Conservation (phyloP, 2,329 filamentous ascomycete genomes). For the Aspergillus melleus region DNA sequence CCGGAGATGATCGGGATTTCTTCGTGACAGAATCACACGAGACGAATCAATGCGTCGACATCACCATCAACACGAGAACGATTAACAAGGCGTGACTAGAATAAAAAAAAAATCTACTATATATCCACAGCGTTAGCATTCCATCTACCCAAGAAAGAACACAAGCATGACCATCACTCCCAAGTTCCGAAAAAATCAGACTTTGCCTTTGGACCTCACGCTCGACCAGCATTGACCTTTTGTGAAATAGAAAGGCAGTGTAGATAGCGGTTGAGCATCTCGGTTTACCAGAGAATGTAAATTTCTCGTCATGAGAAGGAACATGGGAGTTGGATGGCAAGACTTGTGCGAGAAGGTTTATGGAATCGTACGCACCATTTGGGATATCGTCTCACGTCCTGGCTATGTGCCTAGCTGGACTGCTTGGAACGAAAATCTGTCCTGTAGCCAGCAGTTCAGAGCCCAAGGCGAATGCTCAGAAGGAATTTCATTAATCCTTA, state of each 20-base stretch:
- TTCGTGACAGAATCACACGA: no score
- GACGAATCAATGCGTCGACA: no score
- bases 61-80: no score
- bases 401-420: no score
- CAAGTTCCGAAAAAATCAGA: constrained; percentile 33
- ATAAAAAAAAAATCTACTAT: background rate
- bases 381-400: no score
- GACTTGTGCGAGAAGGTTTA: constrained; percentile 1
- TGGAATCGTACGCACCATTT: constrained; percentile 6
- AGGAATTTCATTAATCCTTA: background rate
- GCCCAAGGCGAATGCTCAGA: no score
- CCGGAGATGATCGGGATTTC: no score
- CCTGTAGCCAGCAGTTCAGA: no score
- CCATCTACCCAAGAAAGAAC: background rate
- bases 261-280: constrained; percentile 43
- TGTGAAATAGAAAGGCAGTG: constrained; percentile 8
- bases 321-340: background rate
- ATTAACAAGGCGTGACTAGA: no score
- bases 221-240: constrained; percentile 39
- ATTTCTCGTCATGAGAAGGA: constrained; percentile 37
- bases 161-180: background rate
- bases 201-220: constrained; percentile 46
- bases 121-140: background rate
- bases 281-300: constrained; percentile 47
- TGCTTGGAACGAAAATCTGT: background rate